Evolutionary conservation across 2,329 filamentous ascomycete genomes (phyloP), one percentile per base, ranked within the genome.

Genomic region (Conoideocrella luteorostrata): DNA sequence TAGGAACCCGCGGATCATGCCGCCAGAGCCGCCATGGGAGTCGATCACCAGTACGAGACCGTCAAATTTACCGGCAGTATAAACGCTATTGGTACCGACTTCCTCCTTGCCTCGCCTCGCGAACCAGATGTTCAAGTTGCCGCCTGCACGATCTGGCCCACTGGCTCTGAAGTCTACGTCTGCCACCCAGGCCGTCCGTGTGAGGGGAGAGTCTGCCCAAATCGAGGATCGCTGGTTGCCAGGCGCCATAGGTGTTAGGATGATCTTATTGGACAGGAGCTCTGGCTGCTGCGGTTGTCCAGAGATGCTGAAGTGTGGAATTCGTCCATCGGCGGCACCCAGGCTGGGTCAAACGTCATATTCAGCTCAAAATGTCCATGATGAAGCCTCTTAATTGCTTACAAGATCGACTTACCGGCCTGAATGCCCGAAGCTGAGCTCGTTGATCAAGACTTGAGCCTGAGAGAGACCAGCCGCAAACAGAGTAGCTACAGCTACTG

Each of bases 101-200:
- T 72, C 70, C 47, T 74, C 66, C 53, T 78, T 68, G 24, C 86
- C 85, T 47, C 86, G 77, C 54, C 80, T 82, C 41, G 79, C 82
- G 58, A 94, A 88, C 93, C 93, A 98, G 56, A 98, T 75, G 65
- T 97, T 91, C 53, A 98, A 71, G 66, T 94, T 96, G 39, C 93
- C 93, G 46, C 84, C 82, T 40, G 83, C 88, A 54, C 87, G 75
- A 60, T 97, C 93, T 50, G 85, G 84, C 7, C 93, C 93, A 48
- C 80, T 88, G 41, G 83, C 87, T 53, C 93, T 80, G 66, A 98
- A 96, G 59, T 93, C 84, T 54, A 97, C 74, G 58, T 95, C 87
- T 40, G 82, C 80, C 7, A 80, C 77, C 89, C 89, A 98, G 62
- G 83, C 75, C n/a, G 73, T 66, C 47, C 82, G 70, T 54, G 78